Evolutionary conservation across 805 yeast species (phyloP).

Genomic region (Ogataea nonfermentans): DNA sequence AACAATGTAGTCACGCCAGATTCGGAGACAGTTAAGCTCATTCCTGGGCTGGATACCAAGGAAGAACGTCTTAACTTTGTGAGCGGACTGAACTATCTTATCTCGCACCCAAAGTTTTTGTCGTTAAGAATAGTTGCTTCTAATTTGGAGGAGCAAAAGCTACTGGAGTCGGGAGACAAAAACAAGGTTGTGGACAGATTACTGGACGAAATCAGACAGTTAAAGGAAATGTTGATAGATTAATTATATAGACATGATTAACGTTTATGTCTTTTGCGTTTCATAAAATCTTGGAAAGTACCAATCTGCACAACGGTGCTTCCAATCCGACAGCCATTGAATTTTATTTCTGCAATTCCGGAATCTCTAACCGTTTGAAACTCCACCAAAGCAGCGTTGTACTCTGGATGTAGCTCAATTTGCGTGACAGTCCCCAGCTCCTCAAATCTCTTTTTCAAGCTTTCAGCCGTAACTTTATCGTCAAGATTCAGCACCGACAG

Average conservation of each 20-base stretch:
- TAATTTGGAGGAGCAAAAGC: conserved; percentile 60
- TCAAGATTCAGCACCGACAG: conserved; percentile 31
- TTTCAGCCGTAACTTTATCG: conserved; percentile 38
- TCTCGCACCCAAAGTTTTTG: conserved; percentile 84
- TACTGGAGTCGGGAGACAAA: conserved; percentile 47
- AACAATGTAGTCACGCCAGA: conserved; percentile 37
- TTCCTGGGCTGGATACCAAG: conserved; percentile 63
- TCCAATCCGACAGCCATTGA: conserved; percentile 41
- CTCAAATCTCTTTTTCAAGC: conserved; percentile 32
- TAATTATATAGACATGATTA: conserved; percentile 10
- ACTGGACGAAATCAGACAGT: conserved; percentile 49
- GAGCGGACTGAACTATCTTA: conserved; percentile 63
- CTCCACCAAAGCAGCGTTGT: conserved; percentile 49
- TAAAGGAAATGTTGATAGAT: conserved; percentile 43
- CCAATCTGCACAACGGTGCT: conserved; percentile 33
- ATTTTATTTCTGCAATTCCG: conserved; percentile 48
- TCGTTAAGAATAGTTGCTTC: conserved; percentile 65
- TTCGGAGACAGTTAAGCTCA: conserved; percentile 22
- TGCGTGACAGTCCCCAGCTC: conserved; percentile 39
- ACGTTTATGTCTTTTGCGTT: conserved; percentile 1
- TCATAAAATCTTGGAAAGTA: conserved; percentile 32
- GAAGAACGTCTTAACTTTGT: conserved; percentile 59
- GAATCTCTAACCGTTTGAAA: conserved; percentile 43
- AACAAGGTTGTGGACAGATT: conserved; percentile 44
- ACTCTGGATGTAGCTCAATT: conserved; percentile 45